Evolutionary conservation across 495 filamentous ascomycete species (phyloP), one percentile per base, ranked within the genome.

Genomic region (Trichoderma erinaceum): DNA sequence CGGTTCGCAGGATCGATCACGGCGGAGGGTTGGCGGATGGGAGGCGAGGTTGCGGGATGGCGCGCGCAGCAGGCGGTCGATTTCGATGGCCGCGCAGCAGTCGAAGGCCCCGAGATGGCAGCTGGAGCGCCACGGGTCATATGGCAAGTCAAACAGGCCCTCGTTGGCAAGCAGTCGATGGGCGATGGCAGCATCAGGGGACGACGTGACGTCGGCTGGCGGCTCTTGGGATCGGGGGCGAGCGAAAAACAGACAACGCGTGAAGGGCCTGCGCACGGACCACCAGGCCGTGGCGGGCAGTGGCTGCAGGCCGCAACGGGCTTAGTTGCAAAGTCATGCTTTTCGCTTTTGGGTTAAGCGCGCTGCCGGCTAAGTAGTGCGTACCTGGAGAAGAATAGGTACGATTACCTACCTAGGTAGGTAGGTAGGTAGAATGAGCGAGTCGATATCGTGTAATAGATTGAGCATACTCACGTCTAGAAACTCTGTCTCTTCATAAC

Each of bases 11-110:
- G 35, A 38, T 38, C 35, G 35, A 38, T 38, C 35, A 38, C 35
- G 35, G 35, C 35, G 69, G 70, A 67, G 71, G 72, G 69, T 71
- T 74, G 73, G 74, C 71, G 72, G 75, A 71, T 46, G 18, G 21
- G 48, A 48, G 44, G 44, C 44, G 18, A 48, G 44, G 7, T 71
- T 72, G 67, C 69, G 70, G 68, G 69, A 70, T 43, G 74, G 74
- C 48, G 56, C 56, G 56, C 56, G 25, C 56, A 32, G 23, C 23
- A 32, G 56, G 56, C 12, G 3, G 11, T 21, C 15, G 56, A 16
- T 66, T 68, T 65, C 32, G 70, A 66, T 16, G 38, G 32, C 10
- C 12, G 64, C n/a, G n/a, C 41, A 6, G 64, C 64, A 43, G 46
- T 2, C 1, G 64, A 50, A 15, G 64, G 64, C 41, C 38, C 38